These are phyloP conservation scores for Hirsutella rhossiliensis DNA, from an alignment of 2,329 filamentous ascomycete genomes.

Conservation along the genomic window DNA sequence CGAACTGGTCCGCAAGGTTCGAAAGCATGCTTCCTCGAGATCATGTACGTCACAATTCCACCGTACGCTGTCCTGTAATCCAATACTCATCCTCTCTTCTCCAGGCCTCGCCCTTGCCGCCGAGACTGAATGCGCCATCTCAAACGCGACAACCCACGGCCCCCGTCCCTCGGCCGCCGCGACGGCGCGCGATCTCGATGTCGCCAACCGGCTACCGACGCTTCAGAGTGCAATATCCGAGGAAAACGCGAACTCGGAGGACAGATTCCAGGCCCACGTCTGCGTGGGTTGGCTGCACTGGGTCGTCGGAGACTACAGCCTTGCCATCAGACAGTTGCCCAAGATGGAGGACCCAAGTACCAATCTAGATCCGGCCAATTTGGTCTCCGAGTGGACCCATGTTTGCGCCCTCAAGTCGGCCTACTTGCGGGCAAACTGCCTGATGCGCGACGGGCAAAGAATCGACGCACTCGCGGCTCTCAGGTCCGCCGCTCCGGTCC, in stretches of 20 bases:
- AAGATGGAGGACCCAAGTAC: constrained; percentile 43
- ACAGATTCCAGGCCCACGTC: constrained; percentile 66
- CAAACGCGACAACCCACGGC: constrained; percentile 33
- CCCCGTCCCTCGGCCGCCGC: constrained; percentile 29
- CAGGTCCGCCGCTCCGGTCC: constrained; percentile 50
- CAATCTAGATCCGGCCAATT: constrained; percentile 37
- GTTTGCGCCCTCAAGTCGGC: constrained; percentile 70
- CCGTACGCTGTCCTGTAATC: background rate
- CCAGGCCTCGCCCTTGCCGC: constrained; percentile 59
- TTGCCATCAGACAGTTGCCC: constrained; percentile 51
- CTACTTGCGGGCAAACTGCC: constrained; percentile 61
- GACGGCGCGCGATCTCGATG: constrained; percentile 31
- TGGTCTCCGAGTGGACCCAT: constrained; percentile 62
- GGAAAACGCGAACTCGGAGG: constrained; percentile 40
- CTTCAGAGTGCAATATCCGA: constrained; percentile 45
- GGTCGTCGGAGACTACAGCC: constrained; percentile 55
- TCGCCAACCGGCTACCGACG: constrained; percentile 32
- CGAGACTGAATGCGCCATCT: constrained; percentile 55
- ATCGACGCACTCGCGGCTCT: constrained; percentile 55
- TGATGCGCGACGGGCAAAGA: constrained; percentile 35
- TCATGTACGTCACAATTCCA: constrained; percentile 49
- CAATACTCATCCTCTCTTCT: background rate
- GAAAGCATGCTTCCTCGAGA: constrained; percentile 80
- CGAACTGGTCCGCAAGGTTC: constrained; percentile 83
- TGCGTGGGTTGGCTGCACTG: constrained; percentile 81